Conservation (phyloP, 2,329 filamentous ascomycete genomes). For the Podosphaera fusca region DNA sequence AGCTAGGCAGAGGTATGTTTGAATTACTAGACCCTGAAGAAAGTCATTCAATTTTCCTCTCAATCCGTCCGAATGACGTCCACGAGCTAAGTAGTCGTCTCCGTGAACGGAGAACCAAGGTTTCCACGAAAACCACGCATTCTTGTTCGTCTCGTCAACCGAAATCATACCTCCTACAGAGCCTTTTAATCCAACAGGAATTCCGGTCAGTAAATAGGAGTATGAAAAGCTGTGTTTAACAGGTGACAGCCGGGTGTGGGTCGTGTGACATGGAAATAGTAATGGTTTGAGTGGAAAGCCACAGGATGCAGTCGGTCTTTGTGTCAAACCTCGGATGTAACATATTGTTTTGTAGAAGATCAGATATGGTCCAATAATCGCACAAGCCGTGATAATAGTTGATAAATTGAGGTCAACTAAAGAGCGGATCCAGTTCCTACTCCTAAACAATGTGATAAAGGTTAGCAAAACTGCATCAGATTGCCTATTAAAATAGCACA, state of each 20-base stretch:
- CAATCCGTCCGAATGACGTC: constrained; percentile 27
- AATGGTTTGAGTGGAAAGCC: constrained; percentile 18
- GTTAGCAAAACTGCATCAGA: too few species aligned
- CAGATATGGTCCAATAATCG: constrained; percentile 1
- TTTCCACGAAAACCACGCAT: constrained; percentile 15
- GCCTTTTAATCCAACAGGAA: constrained; percentile 40
- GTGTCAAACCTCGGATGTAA: constrained; percentile 6
- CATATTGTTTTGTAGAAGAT: constrained; percentile 6
- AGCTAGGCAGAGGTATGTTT: too few species aligned
- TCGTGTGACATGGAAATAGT: constrained; percentile 41
- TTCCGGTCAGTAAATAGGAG: constrained; percentile 44
- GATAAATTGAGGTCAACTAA: too few species aligned
- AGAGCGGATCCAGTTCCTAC: too few species aligned
- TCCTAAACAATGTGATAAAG: too few species aligned
- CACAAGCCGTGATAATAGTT: too few species aligned
- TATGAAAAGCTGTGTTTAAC: constrained; percentile 45
- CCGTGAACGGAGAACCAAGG: constrained; percentile 34
- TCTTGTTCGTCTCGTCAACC: constrained; percentile 13
- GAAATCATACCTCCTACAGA: constrained; percentile 33
- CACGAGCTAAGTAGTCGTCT: constrained; percentile 36
- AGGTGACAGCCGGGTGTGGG: constrained; percentile 43
- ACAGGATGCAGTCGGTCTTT: constrained; percentile 1
- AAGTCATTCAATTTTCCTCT: constrained; percentile 38
- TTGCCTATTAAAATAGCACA: too few species aligned
- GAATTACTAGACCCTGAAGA: constrained; percentile 29